Evolutionary conservation across 2,329 filamentous ascomycete genomes (phyloP), one percentile per base, ranked within the genome.

Genomic region (Alternaria arbusti): DNA sequence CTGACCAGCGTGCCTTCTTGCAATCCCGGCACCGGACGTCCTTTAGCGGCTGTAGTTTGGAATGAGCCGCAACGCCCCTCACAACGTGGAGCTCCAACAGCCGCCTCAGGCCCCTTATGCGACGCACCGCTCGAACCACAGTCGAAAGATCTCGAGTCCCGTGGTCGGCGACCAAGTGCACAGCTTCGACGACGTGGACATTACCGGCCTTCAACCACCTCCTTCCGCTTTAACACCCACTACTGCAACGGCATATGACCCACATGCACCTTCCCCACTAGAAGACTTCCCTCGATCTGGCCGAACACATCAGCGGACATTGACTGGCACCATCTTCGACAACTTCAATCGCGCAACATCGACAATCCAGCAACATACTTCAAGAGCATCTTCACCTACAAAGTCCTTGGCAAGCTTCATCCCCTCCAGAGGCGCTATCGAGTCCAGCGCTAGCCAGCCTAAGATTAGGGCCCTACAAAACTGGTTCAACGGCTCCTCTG

Each of bases 401-500:
- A 80, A 79, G 61, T 79, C 78, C 5, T 67, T 79, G 11, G 78
- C 79, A n/a, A 79, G 75, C 69, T 81, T 80, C 65, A 78, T 80
- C 12, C 75, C 79, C 43, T 78, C 78, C 28, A 65, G 78, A 47
- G 71, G 64, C 61, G 57, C 69, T 6, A 64, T 76, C 44, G 75
- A 77, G 54, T 74, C 75, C 12, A 74, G 69, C 59, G 74, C 75
- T 17, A 72, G 68, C 55, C 75, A 76, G 60, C 75, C 76, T 30
- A 77, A 76, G 64, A 70, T 77, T 57, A 66, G 70, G 40, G 72
- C 72, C 3, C 68, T 86, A 36, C 82, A 83, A 54, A 82, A 82
- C 66, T 86, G 85, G 84, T 87, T 87, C 73, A 84, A 83, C 70
- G 85, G 85, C 40, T 80, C 82, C 54, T 86, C 84, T 25, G 82